Percentiles rank a stretch among this genome's conserved stretches.
These are phyloP conservation scores for Paramyrothecium sp. DNA, from an alignment of 2,329 filamentous ascomycete species.

Conservation along the genomic window DNA sequence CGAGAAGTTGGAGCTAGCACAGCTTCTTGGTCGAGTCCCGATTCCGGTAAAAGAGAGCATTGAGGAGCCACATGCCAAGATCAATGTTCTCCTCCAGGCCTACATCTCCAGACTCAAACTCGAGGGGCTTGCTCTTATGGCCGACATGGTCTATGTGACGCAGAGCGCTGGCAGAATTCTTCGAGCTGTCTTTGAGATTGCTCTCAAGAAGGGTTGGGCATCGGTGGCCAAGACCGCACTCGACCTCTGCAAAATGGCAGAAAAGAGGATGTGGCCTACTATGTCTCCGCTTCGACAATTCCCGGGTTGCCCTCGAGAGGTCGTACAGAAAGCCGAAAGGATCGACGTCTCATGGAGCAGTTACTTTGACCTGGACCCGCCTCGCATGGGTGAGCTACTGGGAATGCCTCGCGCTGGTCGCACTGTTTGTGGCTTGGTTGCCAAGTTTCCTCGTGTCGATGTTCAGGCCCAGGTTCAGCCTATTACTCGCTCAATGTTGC, in stretches of 20 bases:
- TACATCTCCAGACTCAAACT: conserved; percentile 95
- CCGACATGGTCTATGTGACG: conserved; percentile 97
- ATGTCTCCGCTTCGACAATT: conserved; percentile 97
- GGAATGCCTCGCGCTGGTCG: conserved; percentile 87
- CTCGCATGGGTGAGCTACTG: conserved; percentile 91
- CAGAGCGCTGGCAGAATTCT: conserved; percentile 96
- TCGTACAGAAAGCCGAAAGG: conserved; percentile 87
- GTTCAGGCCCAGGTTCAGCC: conserved; percentile 93
- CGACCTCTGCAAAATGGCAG: conserved; percentile 97
- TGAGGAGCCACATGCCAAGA: conserved; percentile 95
- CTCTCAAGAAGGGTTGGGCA: conserved; percentile 95
- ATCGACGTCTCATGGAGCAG: conserved; percentile 92
- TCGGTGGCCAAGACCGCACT: conserved; percentile 89
- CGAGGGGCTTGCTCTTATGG: conserved; percentile 93
- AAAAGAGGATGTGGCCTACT: conserved; percentile 99
- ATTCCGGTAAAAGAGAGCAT: conserved; percentile 98
- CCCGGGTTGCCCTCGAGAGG: conserved; percentile 74
- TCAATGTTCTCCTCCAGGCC: conserved; percentile 94
- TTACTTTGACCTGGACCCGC: conserved; percentile 95
- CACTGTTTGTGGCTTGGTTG: conserved; percentile 79
- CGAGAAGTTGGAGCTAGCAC: conserved; percentile 93
- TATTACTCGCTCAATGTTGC: conserved; percentile 89
- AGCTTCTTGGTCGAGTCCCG: conserved; percentile 84
- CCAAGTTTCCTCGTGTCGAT: conserved; percentile 91
- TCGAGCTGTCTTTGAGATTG: conserved; percentile 93